Conservation (phyloP, 176 grass and related monocot species). For the Zoysia pacifica region DNA sequence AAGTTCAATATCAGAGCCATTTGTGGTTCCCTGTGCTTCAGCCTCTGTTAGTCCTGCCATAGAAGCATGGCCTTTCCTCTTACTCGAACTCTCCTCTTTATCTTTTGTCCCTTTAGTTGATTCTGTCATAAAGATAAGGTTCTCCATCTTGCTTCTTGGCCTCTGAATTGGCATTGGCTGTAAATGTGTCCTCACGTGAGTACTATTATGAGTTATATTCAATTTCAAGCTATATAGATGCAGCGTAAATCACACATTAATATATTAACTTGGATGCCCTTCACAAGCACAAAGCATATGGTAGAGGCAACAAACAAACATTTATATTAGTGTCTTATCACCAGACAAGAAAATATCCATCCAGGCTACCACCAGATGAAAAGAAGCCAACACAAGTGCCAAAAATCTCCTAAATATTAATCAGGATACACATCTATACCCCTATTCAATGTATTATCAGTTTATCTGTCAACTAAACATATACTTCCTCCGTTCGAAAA, state of each 20-base stretch:
- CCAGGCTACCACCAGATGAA: not conserved
- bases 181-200: slow-evolving; percentile 23
- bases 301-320: slow-evolving; percentile 13
- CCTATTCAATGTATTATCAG: not conserved
- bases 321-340: not conserved
- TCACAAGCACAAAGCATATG: not conserved
- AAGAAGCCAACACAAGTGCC: not conserved
- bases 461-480: too few species aligned
- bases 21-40: slow-evolving; percentile 31
- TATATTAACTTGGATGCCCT: not conserved
- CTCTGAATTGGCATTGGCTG: slow-evolving; percentile 81
- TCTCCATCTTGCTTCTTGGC: slow-evolving; percentile 83
- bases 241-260: not conserved
- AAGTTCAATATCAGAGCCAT: slow-evolving; percentile 49
- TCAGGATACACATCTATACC: not conserved
- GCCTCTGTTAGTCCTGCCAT: slow-evolving; percentile 43
- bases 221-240: slow-evolving; percentile 7
- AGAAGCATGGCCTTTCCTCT: slow-evolving; percentile 45
- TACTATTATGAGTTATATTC: slow-evolving; percentile 9
- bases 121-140: slow-evolving; percentile 83
- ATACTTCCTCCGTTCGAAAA: too few species aligned
- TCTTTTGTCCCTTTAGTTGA: slow-evolving; percentile 53
- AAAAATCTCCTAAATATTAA: slow-evolving; percentile 4
- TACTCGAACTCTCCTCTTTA: slow-evolving; percentile 47
- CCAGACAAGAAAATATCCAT: not conserved